Conservation (phyloP, 441 rosid species). For the Mallotus repandus region DNA sequence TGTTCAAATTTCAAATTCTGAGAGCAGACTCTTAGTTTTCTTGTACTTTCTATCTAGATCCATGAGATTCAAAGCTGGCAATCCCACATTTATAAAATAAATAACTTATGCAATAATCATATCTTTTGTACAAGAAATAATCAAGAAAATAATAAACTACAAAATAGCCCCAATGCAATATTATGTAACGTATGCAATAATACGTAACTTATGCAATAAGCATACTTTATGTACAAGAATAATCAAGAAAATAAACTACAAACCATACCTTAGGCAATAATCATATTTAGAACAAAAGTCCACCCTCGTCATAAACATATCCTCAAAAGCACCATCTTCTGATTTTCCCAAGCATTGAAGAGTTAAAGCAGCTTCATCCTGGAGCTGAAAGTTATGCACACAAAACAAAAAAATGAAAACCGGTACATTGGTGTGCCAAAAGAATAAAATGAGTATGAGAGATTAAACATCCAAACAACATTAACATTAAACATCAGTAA, state of each 20-base stretch:
- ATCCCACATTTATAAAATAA: background rate
- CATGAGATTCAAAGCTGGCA: background rate
- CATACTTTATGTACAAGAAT: background rate
- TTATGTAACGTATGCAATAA: no score
- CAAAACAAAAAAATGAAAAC: constrained; percentile 17
- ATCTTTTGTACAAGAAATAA: background rate
- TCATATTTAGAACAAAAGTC: constrained; percentile 84
- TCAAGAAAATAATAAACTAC: constrained; percentile 13
- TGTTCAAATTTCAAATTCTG: background rate
- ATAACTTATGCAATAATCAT: no score
- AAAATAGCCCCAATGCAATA: constrained; percentile 61
- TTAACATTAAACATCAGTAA: constrained; percentile 5
- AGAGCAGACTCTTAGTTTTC: constrained; percentile 5
- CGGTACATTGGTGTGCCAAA: background rate
- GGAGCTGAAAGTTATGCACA: constrained; percentile 51
- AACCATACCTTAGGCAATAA: constrained; percentile 62
- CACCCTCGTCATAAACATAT: constrained; percentile 64
- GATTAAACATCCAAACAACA: constrained; percentile 7
- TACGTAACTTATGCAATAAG: no score
- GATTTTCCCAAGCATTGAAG: constrained; percentile 67
- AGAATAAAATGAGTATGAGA: background rate
- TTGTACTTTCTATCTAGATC: background rate
- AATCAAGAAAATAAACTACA: constrained; percentile 16
- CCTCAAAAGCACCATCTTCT: constrained; percentile 80
- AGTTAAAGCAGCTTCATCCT: constrained; percentile 68